A percentile compares a stretch with the other conserved stretches of the same genome.
These are phyloP conservation scores for Triangularia verruculosa DNA, from an alignment of 2,329 filamentous ascomycete genomes.

Conservation along the genomic window DNA sequence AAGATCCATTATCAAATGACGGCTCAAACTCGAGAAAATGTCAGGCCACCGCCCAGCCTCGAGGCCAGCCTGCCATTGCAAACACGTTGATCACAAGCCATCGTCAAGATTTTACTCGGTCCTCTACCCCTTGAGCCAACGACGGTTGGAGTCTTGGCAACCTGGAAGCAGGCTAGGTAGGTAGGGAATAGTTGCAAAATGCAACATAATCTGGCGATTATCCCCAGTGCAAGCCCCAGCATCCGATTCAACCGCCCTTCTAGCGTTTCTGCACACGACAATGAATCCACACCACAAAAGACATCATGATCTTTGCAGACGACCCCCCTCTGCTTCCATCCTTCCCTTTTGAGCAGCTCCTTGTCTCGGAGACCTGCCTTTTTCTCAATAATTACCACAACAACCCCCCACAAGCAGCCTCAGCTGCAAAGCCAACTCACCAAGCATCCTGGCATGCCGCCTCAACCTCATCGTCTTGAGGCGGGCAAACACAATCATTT, in stretches of 20 bases:
- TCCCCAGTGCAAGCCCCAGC: no score
- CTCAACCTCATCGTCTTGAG: neutral
- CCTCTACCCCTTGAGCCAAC: neutral
- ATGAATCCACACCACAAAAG: neutral
- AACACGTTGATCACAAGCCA: neutral
- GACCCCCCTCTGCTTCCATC: neutral
- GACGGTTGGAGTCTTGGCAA: neutral
- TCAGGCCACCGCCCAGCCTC: neutral
- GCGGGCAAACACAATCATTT: neutral
- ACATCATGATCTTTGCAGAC: neutral
- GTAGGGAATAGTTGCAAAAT: neutral
- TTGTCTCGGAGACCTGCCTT: neutral
- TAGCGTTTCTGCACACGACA: no score
- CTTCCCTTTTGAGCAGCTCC: neutral
- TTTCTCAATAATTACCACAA: no score
- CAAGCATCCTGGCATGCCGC: neutral
- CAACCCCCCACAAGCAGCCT: neutral
- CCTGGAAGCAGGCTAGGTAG: neutral
- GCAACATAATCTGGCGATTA: neutral
- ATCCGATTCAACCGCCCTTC: no score
- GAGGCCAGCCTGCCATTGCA: neutral
- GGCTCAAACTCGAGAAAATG: neutral
- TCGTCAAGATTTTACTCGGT: neutral
- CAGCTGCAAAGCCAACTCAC: neutral
- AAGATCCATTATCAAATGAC: neutral